Base-by-base conservation (phyloP, 495 filamentous ascomycete genomes). In the Podospora sp. region DNA sequence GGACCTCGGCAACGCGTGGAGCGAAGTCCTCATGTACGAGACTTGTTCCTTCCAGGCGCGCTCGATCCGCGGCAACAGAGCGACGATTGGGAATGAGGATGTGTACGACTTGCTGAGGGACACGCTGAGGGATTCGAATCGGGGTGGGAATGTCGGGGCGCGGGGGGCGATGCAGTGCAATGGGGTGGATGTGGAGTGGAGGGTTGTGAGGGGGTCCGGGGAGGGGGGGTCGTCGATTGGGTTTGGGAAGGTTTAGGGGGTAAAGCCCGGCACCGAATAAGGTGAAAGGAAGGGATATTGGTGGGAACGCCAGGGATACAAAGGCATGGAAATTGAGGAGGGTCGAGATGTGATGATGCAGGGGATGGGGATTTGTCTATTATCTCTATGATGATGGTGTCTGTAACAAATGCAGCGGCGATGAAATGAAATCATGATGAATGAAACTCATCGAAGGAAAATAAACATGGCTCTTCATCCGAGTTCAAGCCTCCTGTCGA, bases 101-200 rank as follows among this genome's bases (percentile, higher is more conserved):
- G 60, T 62, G 26, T 62, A 35, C 7, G 60, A 55, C 20, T 55
- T 55, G 52, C 22, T 55, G 52, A 55, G 52, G 52, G 52, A 55
- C n/a, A 16, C 52, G 21, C 6, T 62, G 29, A 18, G 60, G 36
- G 33, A 49, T 46, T 25, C 18, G 22, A 61, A 61, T 20, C 27
- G 60, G 5, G 60, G 60, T 16, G 33, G 29, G n/a, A 8, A 6
- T 25, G 60, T 62, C 6, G 60, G 60, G 6, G 60, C 60, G n/a
- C 49, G 20, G 60, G 60, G 60, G 2, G 22, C 24, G 18, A 62
- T 62, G 60, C n/a, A 18, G 20, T 62, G 60, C 20, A 49, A 49
- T 46, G 60, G 60, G 5, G 60, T 62, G 18, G 60, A 62, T 36
- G 60, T 62, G 16, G 60, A 62, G 36, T 62, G 60, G 60, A 62